Evolutionary conservation across 192 early-diverging fungal genomes (phyloP), one percentile per base, ranked within the genome.

Genomic region (Coemansia sp.): DNA sequence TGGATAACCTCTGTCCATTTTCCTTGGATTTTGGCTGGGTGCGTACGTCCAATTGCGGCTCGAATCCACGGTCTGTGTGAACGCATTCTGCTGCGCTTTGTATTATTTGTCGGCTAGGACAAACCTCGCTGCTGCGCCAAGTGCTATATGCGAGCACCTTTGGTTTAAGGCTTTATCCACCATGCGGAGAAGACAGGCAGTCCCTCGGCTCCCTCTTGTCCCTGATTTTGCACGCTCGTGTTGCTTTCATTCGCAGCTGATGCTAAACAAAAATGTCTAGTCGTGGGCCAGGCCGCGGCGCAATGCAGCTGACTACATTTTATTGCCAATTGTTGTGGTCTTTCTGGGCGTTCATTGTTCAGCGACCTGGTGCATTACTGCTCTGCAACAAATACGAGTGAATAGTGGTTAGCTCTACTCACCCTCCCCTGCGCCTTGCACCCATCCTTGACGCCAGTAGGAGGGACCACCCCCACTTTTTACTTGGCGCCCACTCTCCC

Each of bases 391-490:
- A 31, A 45, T 27, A 29, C 1, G 2, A 8, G 26, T 26, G 27
- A 45, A 47, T 17, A 47, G 1, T 43, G 9, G 11, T 21, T 43
- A 10, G 41, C 25, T 26, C 11, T 26, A 8, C 41, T 13, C 45
- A 5, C 27, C 34, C 34, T 14, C 41, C 42, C 42, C 42, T 45
- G 42, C 18, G 15, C 11, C 15, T 7, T 30, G 15, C 45, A 25
- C 4, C 6, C 11, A 29, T 47, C 27, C 45, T 27, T 47, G 31
- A 30, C 31, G 31, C n/a, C 27, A 47, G 45, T 27, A 47, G 3
- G n/a, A n/a, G n/a, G 25, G 23, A 30, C 45, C 45, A 25, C 31
- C 45, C 45, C 45, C 15, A 47, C 29, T 47, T 47, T 47, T 18
- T 3, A 0, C 31, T 3, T 35, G 2, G 34, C 34, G 23, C n/a